Base-by-base conservation (phyloP, 768 basidiomycete genomes). In the Russula compacta region DNA sequence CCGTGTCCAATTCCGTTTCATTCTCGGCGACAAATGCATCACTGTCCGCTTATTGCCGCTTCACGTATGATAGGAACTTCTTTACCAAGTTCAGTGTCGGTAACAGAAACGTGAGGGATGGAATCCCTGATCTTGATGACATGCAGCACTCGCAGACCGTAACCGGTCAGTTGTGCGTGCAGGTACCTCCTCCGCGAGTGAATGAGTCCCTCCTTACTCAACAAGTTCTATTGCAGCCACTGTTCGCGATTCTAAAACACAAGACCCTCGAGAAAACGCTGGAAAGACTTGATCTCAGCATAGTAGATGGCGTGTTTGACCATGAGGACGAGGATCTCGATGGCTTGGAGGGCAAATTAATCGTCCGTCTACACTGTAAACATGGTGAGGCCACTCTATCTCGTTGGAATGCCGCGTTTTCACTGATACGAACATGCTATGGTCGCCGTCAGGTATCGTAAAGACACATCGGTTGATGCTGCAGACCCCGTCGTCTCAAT, bases 391-490 rank as follows among this genome's bases (percentile, higher is more conserved):
- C 54, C 35, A 15, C 44, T 52, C 19, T 32, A 43, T 47, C 24
- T 2, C 63, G 15, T 46, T 59, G 59, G 39, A 44, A 33, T 35
- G 12, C 35, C 42, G 19, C 24, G n/a, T 38, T 35, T 15, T 61
- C 47, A 59, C 56, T 58, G 61, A 58, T 42, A 36, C 40, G 33
- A 44, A 44, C 38, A 39, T 44, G n/a, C 36, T 35, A 52, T 42
- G 19, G 15, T 19, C 35, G 29, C 36, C 48, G 39, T 8, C 55
- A 92, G 90, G 89, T 46, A 84, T 92, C 56, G 73, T 87, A 12
- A 92, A 92, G 73, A 93, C 91, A 0, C 91, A 93, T 72, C 81
- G 84, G 17, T 73, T 92, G 10, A 75, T 83, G 17, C 73, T 92
- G 17, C 75, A 82, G 50, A 76, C 80, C 2, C 80, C 83, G 39